Base-by-base conservation (phyloP, 805 yeast species). In the Sugiyamaella boreocaroliniensis region DNA sequence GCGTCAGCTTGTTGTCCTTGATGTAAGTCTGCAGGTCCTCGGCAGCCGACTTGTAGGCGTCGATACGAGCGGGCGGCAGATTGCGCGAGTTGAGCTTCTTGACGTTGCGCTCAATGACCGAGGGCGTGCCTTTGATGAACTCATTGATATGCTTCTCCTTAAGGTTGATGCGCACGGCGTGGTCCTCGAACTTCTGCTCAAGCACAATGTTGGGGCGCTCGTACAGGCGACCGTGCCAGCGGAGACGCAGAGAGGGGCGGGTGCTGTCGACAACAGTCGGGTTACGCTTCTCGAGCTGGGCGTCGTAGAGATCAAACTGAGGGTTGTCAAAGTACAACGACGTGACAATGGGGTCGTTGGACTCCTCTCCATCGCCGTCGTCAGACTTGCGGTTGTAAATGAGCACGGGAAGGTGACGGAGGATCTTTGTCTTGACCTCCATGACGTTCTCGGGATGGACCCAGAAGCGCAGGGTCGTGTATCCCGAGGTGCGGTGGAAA, bases 401-500 rank as follows among this genome's bases (percentile, higher is more conserved):
- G 57, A 92, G 76, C 5, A 90, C 95, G 1, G 99, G 99, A 59
- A 92, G 78, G 63, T 89, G 95, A 68, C 98, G 85, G 66, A 92
- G 78, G 59, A 92, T 87, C 55, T 89, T 82, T n/a, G 98, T 89
- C 73, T 92, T 92, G 52, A 90, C 96, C 71, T 92, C 98, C 97
- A 92, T 90, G 66, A 93, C 68, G 67, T 89, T 86, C 61, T 93
- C 99, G n/a, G 92, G 90, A 68, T 92, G 98, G 44, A 93, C 78
- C 99, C 99, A 92, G 69, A 92, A 92, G 71, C 87, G 89, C 70
- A 84, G 82, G 14, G 88, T 83, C 18, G 73, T 68, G 58, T 65
- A 69, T 26, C 65, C 69, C 75, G 62, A 63, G 52, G 66, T 60
- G 49, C 69, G 68, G 52, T 64, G 66, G 29, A 66, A 60, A 11